Conservation (phyloP, 148 eudicot species). For the Mesembryanthemum crystallinum region DNA sequence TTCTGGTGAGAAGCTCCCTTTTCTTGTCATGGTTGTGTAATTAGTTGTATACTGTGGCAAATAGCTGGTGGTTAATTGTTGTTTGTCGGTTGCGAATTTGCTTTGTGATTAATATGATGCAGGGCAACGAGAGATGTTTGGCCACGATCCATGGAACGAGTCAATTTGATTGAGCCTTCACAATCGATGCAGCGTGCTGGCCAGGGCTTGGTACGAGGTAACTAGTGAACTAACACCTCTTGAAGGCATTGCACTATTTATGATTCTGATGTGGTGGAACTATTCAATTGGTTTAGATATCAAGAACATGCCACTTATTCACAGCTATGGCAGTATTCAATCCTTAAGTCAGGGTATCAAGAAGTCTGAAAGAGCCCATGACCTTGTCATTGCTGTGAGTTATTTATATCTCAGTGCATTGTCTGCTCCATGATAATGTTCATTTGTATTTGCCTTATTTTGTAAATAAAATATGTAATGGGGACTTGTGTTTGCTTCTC, state of each 20-base stretch:
- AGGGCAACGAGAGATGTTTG: slow-evolving; percentile 83
- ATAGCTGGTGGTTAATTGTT: background rate
- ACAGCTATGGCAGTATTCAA: slow-evolving; percentile 70
- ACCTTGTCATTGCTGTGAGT: slow-evolving; percentile 95
- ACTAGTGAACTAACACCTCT: background rate
- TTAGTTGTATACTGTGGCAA: background rate
- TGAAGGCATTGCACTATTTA: background rate
- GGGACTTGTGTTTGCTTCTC: background rate
- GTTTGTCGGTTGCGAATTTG: background rate
- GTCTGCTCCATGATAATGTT: background rate
- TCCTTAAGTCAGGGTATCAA: slow-evolving; percentile 50
- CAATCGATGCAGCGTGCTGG: slow-evolving; percentile 97
- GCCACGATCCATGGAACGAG: slow-evolving; percentile 49
- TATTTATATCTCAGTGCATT: background rate
- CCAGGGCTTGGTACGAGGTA: slow-evolving; percentile 66
- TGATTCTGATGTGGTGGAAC: slow-evolving; percentile 12
- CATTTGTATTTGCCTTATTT: background rate
- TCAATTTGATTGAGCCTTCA: slow-evolving; percentile 79
- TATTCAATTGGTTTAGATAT: slow-evolving; percentile 42
- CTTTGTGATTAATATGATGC: slow-evolving; percentile 26
- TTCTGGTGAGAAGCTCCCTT: slow-evolving; percentile 61
- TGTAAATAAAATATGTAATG: background rate
- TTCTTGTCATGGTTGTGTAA: background rate
- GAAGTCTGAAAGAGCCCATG: slow-evolving; percentile 78
- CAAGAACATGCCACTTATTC: slow-evolving; percentile 71